Evolutionary conservation across 192 early-diverging fungal genomes (phyloP), one percentile per base, ranked within the genome.

Genomic region (Backusella parvicylindrica): DNA sequence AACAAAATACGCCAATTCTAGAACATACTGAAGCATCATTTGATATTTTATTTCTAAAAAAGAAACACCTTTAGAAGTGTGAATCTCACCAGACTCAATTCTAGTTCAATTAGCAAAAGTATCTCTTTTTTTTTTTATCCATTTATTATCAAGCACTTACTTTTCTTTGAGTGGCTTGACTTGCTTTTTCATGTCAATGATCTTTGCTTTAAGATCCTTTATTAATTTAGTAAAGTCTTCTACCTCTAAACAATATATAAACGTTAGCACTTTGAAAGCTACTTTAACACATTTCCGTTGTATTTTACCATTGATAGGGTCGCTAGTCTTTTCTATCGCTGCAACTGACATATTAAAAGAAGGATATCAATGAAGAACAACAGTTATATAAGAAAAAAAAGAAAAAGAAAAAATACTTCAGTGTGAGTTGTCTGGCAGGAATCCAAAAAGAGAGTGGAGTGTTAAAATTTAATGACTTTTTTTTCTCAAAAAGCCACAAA

Each of bases 21-120:
- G 87, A 33, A 99, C 85, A 78, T 99, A 99, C 38, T 91, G 89
- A 15, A 98, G 84, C 79, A 98, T 83, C 18, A 88, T 86, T 80
- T 97, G 93, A 79, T 95, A 85, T 84, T 97, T 97, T 41, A 96
- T 89, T 83, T 97, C 95, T 6, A 98, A 88, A 16, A 98, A 89
- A 43, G 94, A 95, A 21, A 99, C 85, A 28, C 96, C 96, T 33
- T 91, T 91, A 31, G 82, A 81, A 0, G 94, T 96, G 16, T 86
- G 85, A 23, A 94, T 80, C 64, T 92, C 84, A 28, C 70, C 70
- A 60, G 37, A 84, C 85, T 21, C 82, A 69, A 16, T 80, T 76
- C 6, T 92, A 76, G 18, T 90, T 85, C 47, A n/a, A 66, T 41
- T 36, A 68, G 32, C 31, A 30, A 15, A 6, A 3, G 23, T n/a